Percentiles rank a stretch among this genome's conserved stretches.
These are phyloP conservation scores for Tetracladium maxilliforme DNA, from an alignment of 2,329 filamentous ascomycete species.

Conservation along the genomic window DNA sequence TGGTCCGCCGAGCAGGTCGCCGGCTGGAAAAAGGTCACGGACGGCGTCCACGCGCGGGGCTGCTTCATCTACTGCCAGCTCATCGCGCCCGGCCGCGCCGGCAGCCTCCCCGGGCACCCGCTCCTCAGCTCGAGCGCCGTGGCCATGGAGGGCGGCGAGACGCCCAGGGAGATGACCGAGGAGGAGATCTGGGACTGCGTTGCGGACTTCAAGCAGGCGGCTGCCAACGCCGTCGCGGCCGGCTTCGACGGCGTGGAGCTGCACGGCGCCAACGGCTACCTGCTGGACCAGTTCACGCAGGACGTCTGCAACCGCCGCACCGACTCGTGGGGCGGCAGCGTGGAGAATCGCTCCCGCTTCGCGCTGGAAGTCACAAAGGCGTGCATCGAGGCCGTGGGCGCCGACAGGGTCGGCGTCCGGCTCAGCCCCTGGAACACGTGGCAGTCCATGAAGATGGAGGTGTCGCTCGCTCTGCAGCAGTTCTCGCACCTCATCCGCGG, in stretches of 20 bases:
- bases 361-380: slow-evolving; percentile 36
- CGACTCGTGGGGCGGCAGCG: slow-evolving; percentile 31
- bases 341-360: slow-evolving; percentile 33
- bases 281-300: slow-evolving; percentile 41
- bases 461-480: slow-evolving; percentile 45
- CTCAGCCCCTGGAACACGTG: slow-evolving; percentile 44
- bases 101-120: slow-evolving; percentile 17
- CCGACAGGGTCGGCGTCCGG: slow-evolving; percentile 37
- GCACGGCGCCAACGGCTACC: slow-evolving; percentile 29
- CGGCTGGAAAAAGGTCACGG: slow-evolving; percentile 44
- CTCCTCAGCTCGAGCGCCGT: slow-evolving; percentile 6
- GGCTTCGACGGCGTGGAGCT: slow-evolving; percentile 34
- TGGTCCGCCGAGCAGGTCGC: slow-evolving; percentile 38
- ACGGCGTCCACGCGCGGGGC: slow-evolving; percentile 47
- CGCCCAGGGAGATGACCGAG: slow-evolving; percentile 23
- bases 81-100: slow-evolving; percentile 43
- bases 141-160: too few relatives aligned
- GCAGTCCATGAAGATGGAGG: slow-evolving; percentile 43
- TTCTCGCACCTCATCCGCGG: slow-evolving; percentile 38
- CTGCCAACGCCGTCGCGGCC: slow-evolving; percentile 15
- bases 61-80: slow-evolving; percentile 47
- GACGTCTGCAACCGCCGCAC: slow-evolving; percentile 36
- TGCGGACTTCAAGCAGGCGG: slow-evolving; percentile 11
- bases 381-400: slow-evolving; percentile 30
- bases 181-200: slow-evolving; percentile 16